Conservation (phyloP, 495 filamentous ascomycete species). For the Hypoxylon crocopeplum region DNA sequence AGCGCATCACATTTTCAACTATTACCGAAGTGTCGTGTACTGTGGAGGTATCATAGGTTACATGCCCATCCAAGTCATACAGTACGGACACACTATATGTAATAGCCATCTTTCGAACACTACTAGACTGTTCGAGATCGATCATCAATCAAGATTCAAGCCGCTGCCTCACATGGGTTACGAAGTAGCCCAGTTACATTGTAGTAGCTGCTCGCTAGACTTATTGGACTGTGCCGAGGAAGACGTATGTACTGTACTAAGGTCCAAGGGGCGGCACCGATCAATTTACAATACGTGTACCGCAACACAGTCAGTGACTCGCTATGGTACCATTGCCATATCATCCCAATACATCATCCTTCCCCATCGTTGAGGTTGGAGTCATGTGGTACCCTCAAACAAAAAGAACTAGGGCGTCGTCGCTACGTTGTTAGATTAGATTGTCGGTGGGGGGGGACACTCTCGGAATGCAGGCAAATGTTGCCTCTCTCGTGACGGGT, state of each 20-base stretch:
- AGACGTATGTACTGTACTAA: constrained; percentile 7
- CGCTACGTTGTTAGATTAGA: not conserved
- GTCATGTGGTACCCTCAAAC: not conserved
- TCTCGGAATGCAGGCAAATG: constrained; percentile 8
- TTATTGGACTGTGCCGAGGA: constrained; percentile 7
- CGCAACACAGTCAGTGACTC: not conserved
- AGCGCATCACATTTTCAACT: too few species aligned
- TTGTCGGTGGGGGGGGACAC: constrained; percentile 3
- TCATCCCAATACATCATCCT: not conserved
- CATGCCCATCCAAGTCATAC: not conserved
- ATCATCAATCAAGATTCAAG: constrained; percentile 35
- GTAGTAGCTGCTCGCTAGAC: not conserved
- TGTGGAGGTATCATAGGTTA: not conserved
- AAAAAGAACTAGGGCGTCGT: not conserved
- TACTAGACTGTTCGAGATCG: constrained; percentile 34
- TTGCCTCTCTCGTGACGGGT: constrained; percentile 6
- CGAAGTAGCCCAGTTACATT: constrained; percentile 2
- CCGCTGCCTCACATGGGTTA: constrained; percentile 12
- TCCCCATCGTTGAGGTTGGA: not conserved
- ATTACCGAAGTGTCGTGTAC: too few species aligned
- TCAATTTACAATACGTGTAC: too few species aligned
- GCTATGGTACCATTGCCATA: not conserved
- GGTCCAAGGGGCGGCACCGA: not conserved
- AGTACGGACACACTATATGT: not conserved
- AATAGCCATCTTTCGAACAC: constrained; percentile 11